Evolutionary conservation across 176 grass and related monocot genomes (phyloP).

Genomic region (Dactylis glomerata): DNA sequence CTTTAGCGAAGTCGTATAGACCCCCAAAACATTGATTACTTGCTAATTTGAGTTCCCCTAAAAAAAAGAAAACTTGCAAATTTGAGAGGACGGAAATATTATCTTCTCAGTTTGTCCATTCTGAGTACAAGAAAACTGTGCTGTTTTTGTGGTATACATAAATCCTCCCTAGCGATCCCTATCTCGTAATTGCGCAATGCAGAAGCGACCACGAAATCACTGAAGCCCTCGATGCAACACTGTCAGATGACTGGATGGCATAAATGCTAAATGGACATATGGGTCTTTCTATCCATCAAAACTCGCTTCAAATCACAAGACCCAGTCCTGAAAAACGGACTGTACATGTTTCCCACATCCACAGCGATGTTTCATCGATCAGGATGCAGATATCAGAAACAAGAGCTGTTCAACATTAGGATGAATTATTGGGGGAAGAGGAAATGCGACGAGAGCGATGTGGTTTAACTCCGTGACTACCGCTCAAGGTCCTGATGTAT

Average conservation of each 20-base stretch:
- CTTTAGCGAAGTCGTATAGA: not conserved
- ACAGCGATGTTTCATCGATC: not conserved
- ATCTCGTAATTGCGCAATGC: not conserved
- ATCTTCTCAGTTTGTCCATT: not conserved
- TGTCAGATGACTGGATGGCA: not conserved
- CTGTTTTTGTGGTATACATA: not conserved
- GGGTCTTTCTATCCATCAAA: not conserved
- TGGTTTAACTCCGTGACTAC: not conserved
- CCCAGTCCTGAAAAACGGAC: not conserved
- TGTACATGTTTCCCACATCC: not conserved
- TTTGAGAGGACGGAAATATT: not conserved
- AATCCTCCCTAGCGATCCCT: not conserved
- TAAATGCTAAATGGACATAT: not conserved
- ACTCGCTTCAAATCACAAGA: not conserved
- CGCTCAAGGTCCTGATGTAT: not conserved
- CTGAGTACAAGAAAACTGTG: not conserved
- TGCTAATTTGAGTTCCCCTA: no score
- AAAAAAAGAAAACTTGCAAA: no score
- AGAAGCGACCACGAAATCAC: not conserved
- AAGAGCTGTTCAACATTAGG: no score
- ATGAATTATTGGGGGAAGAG: constrained; percentile 20
- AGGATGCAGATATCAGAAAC: not conserved
- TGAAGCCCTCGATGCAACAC: not conserved
- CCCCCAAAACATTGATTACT: not conserved
- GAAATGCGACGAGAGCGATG: constrained; percentile 25